These are phyloP conservation scores for Salicornia ramosissima DNA, from an alignment of 148 eudicot species.

Conservation along the genomic window DNA sequence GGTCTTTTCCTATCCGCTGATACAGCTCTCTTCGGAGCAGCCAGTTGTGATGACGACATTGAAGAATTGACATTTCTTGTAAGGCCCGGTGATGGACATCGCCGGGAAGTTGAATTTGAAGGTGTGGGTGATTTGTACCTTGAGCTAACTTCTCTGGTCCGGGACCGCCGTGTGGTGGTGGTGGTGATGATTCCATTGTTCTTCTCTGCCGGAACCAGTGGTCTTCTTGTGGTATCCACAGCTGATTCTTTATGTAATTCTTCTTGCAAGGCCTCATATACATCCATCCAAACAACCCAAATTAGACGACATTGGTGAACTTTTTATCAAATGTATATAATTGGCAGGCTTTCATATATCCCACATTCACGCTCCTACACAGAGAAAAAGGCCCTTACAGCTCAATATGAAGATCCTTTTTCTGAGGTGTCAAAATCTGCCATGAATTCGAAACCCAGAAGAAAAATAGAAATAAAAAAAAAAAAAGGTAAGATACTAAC, in stretches of 20 bases:
- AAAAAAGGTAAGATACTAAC: constrained; percentile 33
- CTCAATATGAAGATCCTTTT: constrained; percentile 42
- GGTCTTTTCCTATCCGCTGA: constrained; percentile 84
- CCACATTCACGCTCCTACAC: constrained; percentile 17
- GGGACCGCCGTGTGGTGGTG: constrained; percentile 37
- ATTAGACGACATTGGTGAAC: constrained; percentile 47
- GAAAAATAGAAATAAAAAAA: constrained; percentile 4
- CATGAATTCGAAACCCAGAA: constrained; percentile 38
- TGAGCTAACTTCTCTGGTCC: constrained; percentile 69
- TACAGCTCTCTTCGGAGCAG: constrained; percentile 56
- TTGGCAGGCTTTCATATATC: constrained; percentile 32
- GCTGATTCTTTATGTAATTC: constrained; percentile 42
- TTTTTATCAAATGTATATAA: constrained; percentile 24
- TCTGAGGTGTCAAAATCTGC: constrained; percentile 63
- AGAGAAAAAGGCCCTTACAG: constrained; percentile 21
- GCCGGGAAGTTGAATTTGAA: constrained; percentile 33
- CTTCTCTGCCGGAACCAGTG: constrained; percentile 49
- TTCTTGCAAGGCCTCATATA: constrained; percentile 50
- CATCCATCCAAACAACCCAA: constrained; percentile 71
- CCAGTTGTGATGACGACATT: constrained; percentile 37
- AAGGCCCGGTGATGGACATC: constrained; percentile 60
- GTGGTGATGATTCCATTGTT: constrained; percentile 44
- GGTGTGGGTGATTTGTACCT: constrained; percentile 76
- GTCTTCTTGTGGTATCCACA: constrained; percentile 47
- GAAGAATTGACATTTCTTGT: constrained; percentile 42